phyloP scores from a whole-genome alignment of 192 early-diverging fungal genomes.

The Chytriomyces sp. region DNA sequence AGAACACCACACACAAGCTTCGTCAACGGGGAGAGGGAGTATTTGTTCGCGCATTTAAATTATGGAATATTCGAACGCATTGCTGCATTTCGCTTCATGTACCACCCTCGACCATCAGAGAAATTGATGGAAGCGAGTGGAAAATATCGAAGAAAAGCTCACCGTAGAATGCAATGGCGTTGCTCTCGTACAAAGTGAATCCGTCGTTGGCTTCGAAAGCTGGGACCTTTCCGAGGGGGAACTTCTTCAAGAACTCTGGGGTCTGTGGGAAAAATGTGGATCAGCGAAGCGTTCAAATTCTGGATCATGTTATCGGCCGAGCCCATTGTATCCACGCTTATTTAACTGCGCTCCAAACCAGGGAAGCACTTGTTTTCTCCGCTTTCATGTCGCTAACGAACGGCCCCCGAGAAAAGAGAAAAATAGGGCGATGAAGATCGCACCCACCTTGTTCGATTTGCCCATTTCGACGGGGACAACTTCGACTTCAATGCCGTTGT shows the following conservation, averaged over 20 bases:
- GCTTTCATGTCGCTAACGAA: background rate
- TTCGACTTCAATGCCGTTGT: conserved; percentile 77
- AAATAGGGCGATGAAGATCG: background rate
- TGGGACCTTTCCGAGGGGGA: conserved; percentile 90
- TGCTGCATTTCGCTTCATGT: background rate
- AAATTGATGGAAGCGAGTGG: background rate
- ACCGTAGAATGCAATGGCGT: conserved; percentile 94
- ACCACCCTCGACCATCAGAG: background rate
- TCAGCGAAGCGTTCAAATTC: too few species aligned
- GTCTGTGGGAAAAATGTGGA: conserved; percentile 40
- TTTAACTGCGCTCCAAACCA: background rate
- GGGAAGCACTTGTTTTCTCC: background rate
- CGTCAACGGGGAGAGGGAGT: background rate
- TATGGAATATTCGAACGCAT: background rate
- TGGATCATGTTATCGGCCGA: background rate
- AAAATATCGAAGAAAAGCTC: conserved; percentile 10
- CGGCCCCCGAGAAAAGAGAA: background rate
- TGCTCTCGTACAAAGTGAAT: conserved; percentile 76
- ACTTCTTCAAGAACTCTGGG: conserved; percentile 87
- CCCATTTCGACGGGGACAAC: conserved; percentile 65
- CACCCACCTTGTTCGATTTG: conserved; percentile 67
- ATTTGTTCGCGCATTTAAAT: background rate
- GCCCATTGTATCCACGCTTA: background rate
- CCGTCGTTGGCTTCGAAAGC: conserved; percentile 84
- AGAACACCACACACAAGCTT: background rate